Evolutionary conservation across 2,329 filamentous ascomycete species (phyloP), one percentile per base, ranked within the genome.

Genomic region (Rhynchosporium agropyri): DNA sequence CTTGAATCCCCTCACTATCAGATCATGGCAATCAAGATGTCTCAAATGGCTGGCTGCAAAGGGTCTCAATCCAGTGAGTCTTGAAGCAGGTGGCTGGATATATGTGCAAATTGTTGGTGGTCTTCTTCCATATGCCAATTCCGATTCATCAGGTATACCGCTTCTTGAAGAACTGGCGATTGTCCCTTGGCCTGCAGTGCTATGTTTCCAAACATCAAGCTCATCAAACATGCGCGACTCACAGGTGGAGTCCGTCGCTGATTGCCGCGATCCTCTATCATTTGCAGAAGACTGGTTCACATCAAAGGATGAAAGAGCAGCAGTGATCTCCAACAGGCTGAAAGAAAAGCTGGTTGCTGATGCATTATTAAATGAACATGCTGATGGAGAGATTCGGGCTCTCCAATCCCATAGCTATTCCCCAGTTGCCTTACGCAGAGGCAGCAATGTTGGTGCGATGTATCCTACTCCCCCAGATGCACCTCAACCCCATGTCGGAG

Each of bases 391-490:
- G 67, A 71, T 74, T 13, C 80, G 76, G 68, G 76, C 75, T 29
- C 78, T 74, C 62, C 77, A 74, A 58, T 69, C 80, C 29, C 83
- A 79, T 65, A 82, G 79, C 1, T 78, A 83, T 56, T 86, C 85
- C 7, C 82, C 84, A 6, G 68, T 82, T 26, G 77, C 78, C 15
- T 69, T 83, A 6, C 79, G 84, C 65, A 78, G 83, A 68, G 76
- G 81, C 43, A 82, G 79, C 67, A 80, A 72, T 60, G 70, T 79
- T 29, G 82, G 83, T 48, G 81, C 83, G 1, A 85, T 91, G 75
- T 91, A 91, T 72, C 88, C 87, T 8, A 91, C 89, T 5, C 89
- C 89, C 1, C 89, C 89, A 10, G 88, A 90, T 71, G 87, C 81
- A 13, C 76, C 88, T 20, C 85, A 85, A 46, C 79, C 80, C 58